These are phyloP conservation scores for Fonsecaea nubica DNA, from an alignment of 2,329 filamentous ascomycete genomes.

Conservation along the genomic window DNA sequence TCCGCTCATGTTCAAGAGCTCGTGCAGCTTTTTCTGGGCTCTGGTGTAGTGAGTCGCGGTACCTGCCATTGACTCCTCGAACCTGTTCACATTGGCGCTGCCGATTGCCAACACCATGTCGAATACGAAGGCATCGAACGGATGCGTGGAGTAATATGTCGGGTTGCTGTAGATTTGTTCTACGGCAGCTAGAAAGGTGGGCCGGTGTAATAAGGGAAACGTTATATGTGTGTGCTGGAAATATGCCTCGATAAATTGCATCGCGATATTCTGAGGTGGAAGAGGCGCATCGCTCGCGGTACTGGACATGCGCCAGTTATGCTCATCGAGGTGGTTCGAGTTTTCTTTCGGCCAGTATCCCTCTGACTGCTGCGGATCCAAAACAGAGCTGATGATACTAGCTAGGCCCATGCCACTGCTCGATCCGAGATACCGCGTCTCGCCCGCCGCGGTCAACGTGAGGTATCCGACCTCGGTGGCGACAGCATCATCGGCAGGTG, in stretches of 20 bases:
- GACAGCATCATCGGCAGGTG: conserved; percentile 42
- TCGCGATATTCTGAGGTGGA: conserved; percentile 3
- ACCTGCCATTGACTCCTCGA: conserved; percentile 52
- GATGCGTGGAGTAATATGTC: conserved; percentile 35
- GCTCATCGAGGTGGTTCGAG: background rate
- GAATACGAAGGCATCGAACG: conserved; percentile 50
- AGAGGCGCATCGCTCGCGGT: background rate
- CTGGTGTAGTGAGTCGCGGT: conserved; percentile 52
- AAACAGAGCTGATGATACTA: conserved; percentile 41
- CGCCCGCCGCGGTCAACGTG: conserved; percentile 52
- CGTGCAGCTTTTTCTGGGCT: conserved; percentile 47
- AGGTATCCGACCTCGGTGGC: conserved; percentile 52
- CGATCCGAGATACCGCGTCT: conserved; percentile 52
- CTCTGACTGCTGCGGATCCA: background rate
- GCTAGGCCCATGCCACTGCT: conserved; percentile 48
- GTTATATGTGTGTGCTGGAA: conserved; percentile 53
- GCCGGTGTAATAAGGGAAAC: conserved; percentile 51
- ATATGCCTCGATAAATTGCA: conserved; percentile 47
- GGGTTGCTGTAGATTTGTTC: conserved; percentile 37
- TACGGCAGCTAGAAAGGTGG: conserved; percentile 36
- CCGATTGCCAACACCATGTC: conserved; percentile 55
- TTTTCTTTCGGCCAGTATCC: background rate
- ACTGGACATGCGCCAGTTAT: background rate
- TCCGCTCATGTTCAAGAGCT: conserved; percentile 48
- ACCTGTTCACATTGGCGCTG: conserved; percentile 52